These are phyloP conservation scores for Tilletia walkeri DNA, from an alignment of 1,284 basidiomycete species.

Conservation along the genomic window DNA sequence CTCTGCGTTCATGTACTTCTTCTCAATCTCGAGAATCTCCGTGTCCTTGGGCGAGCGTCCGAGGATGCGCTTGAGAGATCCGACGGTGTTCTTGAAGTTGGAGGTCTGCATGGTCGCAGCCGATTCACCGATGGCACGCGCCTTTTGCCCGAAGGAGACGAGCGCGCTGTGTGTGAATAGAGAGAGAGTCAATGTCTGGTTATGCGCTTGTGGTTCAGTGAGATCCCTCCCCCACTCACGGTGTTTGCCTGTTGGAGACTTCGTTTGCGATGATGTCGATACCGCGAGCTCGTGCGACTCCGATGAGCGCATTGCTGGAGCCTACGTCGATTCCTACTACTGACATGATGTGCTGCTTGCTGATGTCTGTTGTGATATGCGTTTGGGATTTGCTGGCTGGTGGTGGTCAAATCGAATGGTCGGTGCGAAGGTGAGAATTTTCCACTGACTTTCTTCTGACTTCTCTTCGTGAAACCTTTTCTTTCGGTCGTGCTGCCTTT, in stretches of 20 bases:
- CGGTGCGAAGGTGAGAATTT: no score
- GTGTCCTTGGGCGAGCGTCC: conserved; percentile 49
- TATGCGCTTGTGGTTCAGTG: neutral
- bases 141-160: conserved; percentile 54
- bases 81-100: conserved; percentile 56
- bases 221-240: conserved; percentile 19
- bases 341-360: conserved; percentile 25
- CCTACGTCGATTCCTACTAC: conserved; percentile 55
- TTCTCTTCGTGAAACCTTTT: no score
- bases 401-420: no score
- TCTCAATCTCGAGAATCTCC: conserved; percentile 50
- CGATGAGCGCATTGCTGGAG: conserved; percentile 51
- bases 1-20: conserved; percentile 54
- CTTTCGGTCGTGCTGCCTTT: no score
- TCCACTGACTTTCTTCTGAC: no score
- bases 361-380: neutral
- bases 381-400: no score
- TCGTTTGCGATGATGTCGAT: conserved; percentile 54
- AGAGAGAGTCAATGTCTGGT: neutral
- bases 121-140: conserved; percentile 52
- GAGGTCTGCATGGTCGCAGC: conserved; percentile 54
- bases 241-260: conserved; percentile 54
- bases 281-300: conserved; percentile 52
- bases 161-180: conserved; percentile 34
- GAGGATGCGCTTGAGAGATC: conserved; percentile 54